Conservation (phyloP, 75 land plant genomes). For the Pseudotsuga menziesii region DNA sequence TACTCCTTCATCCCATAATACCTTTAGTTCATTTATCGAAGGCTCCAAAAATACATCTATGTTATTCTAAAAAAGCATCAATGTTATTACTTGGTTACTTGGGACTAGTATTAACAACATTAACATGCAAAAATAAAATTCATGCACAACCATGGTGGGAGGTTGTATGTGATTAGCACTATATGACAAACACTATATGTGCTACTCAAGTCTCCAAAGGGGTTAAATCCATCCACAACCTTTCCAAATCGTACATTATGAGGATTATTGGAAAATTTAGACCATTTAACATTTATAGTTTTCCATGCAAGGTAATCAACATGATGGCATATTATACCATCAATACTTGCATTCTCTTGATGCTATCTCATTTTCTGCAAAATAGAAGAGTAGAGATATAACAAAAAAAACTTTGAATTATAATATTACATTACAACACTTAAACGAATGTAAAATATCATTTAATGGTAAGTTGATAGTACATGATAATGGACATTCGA, state of each 20-base stretch:
- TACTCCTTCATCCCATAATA: conserved; percentile 23
- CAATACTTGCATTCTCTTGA: conserved; percentile 2
- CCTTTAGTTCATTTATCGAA: conserved; percentile 35
- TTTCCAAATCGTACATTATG: conserved; percentile 39
- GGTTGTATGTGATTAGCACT: conserved; percentile 31
- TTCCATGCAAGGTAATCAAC: conserved; percentile 33
- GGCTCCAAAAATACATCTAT: conserved; percentile 39
- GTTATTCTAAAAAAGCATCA: no score
- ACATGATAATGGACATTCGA: no score
- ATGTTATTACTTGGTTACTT: conserved; percentile 24
- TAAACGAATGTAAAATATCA: no score
- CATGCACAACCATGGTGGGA: conserved; percentile 43
- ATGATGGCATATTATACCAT: conserved; percentile 20
- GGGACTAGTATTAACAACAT: conserved; percentile 32
- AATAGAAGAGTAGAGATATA: not conserved
- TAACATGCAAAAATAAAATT: conserved; percentile 15
- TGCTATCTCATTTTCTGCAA: conserved; percentile 31
- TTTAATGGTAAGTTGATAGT: no score
- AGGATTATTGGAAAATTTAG: conserved; percentile 20
- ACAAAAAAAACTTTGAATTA: no score
- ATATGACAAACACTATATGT: conserved; percentile 36
- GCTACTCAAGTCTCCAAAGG: conserved; percentile 18
- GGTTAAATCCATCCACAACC: conserved; percentile 41
- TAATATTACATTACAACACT: no score
- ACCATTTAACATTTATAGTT: conserved; percentile 15